Base-by-base conservation (phyloP, 345 rosid species). In the Gossypium australe region DNA sequence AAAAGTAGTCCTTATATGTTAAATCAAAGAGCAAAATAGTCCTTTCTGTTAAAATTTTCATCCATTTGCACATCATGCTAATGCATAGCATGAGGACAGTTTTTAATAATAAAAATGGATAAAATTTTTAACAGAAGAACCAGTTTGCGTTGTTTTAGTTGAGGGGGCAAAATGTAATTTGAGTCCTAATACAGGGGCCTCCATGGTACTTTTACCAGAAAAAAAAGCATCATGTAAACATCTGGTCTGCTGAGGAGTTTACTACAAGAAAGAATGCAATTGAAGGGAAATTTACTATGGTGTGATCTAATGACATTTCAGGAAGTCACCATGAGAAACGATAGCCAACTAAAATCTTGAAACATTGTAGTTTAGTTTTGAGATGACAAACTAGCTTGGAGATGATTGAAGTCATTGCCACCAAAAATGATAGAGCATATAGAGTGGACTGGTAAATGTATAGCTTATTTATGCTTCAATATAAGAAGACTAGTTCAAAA, bases 401-500 rank as follows among this genome's bases (percentile, higher is more conserved):
- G 70, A 44, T 44, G 16, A 66, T 20, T 44, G n/a, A 66, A 27
- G 45, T 8, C n/a, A 43, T 44, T 66, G 27, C 51, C 51, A 43
- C 53, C 16, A 44, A 44, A 16, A 13, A 18, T 44, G 51, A 43
- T 9, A 66, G 70, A 66, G 20, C 38, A 34, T 27, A 67, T 7
- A 47, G 7, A 12, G 57, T 10, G n/a, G 3, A 43, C 13, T 67
- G 34, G 55, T 12, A 14, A 48, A 67, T 12, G 27, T 4, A 47
- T 22, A 67, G 34, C 29, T 43, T 24, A 62, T 6, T 38, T 34
- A 64, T 64, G 48, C 49, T 41, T 13, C 17, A 20, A 45, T 24
- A 16, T 34, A 34, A 34, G 76, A 17, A 59, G 14, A 41, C 47
- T 73, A 60, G 63, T 18, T 45, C 51, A 47, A 67, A 78, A 52